Evolutionary conservation across 352 stramenopile genomes (phyloP), one percentile per base, ranked within the genome.

Genomic region (Pythium guiyangense): DNA sequence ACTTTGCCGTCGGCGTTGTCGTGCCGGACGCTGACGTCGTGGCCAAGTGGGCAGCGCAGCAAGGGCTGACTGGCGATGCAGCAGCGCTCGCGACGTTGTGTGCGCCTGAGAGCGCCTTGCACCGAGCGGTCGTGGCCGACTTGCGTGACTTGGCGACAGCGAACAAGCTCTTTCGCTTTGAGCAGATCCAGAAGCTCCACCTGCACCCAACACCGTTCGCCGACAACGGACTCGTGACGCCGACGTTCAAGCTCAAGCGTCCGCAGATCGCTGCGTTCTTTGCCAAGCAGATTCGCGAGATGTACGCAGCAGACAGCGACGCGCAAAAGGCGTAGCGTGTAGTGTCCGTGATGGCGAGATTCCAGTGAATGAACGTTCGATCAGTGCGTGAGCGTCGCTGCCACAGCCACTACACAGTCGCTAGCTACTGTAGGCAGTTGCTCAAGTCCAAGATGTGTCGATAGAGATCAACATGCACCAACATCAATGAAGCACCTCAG

Each of bases 171-270:
- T 88, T 96, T 47, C 79, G 90, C 22, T 98, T 99, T 59, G 94
- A 98, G 75, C 90, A 78, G 22, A 77, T 97, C 8, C 86, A 88
- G 42, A 90, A 89, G 43, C 67, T 98, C 18, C 70, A 96, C 60
- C 62, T 98, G 42, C 76, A 96, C 63, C 59, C 77, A 5, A 79
- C 94, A 35, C 68, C 84, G 17, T 98, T 98, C 67, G 87, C 71
- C 1, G 92, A 98, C 40, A 98, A 97, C 69, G 81, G 85, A 50
- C 73, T 98, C 34, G 66, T 97, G 27, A 98, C 96, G 17, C 94
- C 96, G 11, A 98, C 96, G 2, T 97, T 98, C 74, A 99, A 99
- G 64, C 82, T 98, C 65, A 98, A 98, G 74, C 75, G 96, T 0
- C 79, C 82, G 42, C 69, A 97, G 59, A 83, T 98, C 11, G 79